Base-by-base conservation (phyloP, 202 grass and related monocot species). In the Bolboschoenoplectus hybrid region DNA sequence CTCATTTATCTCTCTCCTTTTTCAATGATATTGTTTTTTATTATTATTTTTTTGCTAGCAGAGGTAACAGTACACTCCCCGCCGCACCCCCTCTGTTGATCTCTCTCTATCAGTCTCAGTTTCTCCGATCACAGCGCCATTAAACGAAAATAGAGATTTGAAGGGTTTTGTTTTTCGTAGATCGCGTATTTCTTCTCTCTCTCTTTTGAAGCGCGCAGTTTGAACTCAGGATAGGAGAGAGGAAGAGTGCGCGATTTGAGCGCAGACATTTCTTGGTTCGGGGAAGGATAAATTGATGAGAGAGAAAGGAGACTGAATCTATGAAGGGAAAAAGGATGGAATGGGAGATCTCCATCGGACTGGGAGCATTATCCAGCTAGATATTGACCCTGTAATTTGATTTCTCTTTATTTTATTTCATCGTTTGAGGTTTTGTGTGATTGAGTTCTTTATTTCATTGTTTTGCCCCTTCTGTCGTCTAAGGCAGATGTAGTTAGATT, bases 321-420 rank as follows among this genome's bases (percentile, higher is more conserved):
- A 84, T 84, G 82, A 84, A 71, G 82, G 65, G 82, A 13, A 66
- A 53, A 84, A 84, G 47, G 16, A 84, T 84, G 82, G 82, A 84
- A 84, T 84, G 82, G 82, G 82, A 71, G 82, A 84, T 84, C 82
- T 84, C 65, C 75, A 80, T 43, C 53, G 34, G 75, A 80, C 75
- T 43, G 75, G 75, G 53, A 80, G 75, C 53, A 55, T 41, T 69
- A 36, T 67, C 81, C 49, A 84, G 7, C 65, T 84, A 84, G 82
- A 84, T 53, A 41, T 71, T 84, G 82, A 84, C 66, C 82, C 82
- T 2, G 82, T 84, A 69, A 84, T 69, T 84, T 51, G 16, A 35
- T 19, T 52, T 56, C 4, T 66, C 9, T 84, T 55, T 68, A 17
- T 17, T 80, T 43, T 20, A 79, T 58, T 80, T 71, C 7, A 70